phyloP scores from a whole-genome alignment of 345 rosid genomes.

The Lepidium didymum region DNA sequence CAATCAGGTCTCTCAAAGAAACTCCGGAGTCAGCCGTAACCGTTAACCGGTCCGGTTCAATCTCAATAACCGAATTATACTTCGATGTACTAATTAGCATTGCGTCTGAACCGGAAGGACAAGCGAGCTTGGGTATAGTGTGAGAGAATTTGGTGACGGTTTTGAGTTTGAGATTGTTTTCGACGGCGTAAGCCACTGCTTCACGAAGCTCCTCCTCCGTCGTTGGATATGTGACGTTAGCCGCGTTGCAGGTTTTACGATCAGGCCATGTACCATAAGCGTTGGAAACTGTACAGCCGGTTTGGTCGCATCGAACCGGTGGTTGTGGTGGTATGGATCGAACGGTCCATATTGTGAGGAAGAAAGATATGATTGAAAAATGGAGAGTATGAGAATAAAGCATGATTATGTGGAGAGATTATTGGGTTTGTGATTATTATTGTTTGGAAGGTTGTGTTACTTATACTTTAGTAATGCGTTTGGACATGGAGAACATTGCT shows the following conservation, averaged over 20 bases:
- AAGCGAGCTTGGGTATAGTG: conserved; percentile 77
- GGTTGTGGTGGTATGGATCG: conserved; percentile 49
- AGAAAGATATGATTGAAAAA: conserved; percentile 2
- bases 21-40: conserved; percentile 77
- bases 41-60: conserved; percentile 38
- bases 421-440: background rate
- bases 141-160: conserved; percentile 70
- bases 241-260: conserved; percentile 47
- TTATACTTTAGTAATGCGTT: background rate
- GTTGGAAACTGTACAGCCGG: conserved; percentile 54
- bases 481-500: conserved; percentile 9
- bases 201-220: conserved; percentile 60
- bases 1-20: conserved; percentile 51
- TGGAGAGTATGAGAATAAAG: background rate
- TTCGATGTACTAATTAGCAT: conserved; percentile 63
- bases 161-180: conserved; percentile 52
- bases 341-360: conserved; percentile 2
- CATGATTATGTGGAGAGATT: conserved; percentile 7
- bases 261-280: conserved; percentile 82
- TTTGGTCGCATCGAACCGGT: conserved; percentile 46
- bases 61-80: conserved; percentile 37
- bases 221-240: conserved; percentile 45
- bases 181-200: conserved; percentile 54
- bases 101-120: conserved; percentile 47
- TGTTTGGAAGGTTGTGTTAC: background rate